phyloP scores from a whole-genome alignment of 2,329 filamentous ascomycete species.

The Graphiopsis chlorocephala region DNA sequence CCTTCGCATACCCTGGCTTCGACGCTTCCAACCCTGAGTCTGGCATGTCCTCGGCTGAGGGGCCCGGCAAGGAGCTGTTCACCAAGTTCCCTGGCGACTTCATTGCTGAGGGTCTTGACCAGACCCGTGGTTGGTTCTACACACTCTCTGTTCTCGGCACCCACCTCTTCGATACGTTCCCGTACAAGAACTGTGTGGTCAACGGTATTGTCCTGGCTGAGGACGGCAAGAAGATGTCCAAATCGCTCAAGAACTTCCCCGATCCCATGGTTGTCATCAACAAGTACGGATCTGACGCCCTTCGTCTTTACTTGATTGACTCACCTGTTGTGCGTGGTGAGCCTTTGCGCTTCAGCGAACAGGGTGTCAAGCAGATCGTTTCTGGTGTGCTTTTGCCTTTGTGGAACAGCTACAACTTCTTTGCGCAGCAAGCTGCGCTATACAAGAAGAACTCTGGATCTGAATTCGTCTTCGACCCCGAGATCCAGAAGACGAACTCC shows the following conservation, averaged over 20 bases:
- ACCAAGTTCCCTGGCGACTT: constrained; percentile 87
- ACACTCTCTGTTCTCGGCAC: constrained; percentile 85
- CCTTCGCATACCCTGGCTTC: constrained; percentile 77
- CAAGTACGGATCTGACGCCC: constrained; percentile 85
- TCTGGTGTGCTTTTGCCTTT: constrained; percentile 85
- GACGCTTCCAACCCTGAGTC: constrained; percentile 30
- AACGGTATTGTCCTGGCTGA: constrained; percentile 92
- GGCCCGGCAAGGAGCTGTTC: constrained; percentile 59
- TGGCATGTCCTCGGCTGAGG: constrained; percentile 27
- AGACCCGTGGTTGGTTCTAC: constrained; percentile 97
- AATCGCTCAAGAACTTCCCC: constrained; percentile 93
- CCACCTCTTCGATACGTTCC: constrained; percentile 77
- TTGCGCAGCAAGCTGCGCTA: constrained; percentile 80
- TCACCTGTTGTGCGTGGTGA: constrained; percentile 92
- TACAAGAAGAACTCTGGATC: constrained; percentile 80
- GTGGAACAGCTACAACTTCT: constrained; percentile 98
- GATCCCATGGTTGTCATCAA: constrained; percentile 80
- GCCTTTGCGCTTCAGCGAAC: constrained; percentile 85
- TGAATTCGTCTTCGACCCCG: constrained; percentile 75
- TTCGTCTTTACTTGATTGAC: constrained; percentile 94
- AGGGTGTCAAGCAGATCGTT: constrained; percentile 91
- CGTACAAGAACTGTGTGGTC: constrained; percentile 95
- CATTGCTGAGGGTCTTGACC: constrained; percentile 88
- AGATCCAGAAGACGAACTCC: constrained; percentile 69
- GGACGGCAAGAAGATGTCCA: constrained; percentile 98